These are phyloP conservation scores for Pisolithus tinctorius DNA, from an alignment of 768 basidiomycete species.

Conservation along the genomic window DNA sequence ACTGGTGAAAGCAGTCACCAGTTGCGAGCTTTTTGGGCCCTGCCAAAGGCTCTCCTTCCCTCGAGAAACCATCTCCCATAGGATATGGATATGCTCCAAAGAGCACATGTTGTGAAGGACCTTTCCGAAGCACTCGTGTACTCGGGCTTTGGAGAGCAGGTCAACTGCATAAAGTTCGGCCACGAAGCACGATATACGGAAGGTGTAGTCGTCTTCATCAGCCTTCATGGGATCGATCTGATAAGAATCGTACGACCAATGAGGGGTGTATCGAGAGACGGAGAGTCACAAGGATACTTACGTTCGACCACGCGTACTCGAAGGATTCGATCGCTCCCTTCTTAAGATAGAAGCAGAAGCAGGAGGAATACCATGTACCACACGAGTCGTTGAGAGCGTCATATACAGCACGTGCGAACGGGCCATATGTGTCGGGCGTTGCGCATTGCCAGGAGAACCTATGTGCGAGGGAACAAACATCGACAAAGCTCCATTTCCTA, in stretches of 20 bases:
- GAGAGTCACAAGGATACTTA: conserved; percentile 7
- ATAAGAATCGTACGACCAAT: conserved; percentile 11
- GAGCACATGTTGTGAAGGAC: conserved; percentile 18
- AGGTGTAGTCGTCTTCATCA: conserved; percentile 16
- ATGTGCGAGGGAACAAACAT: conserved; percentile 20
- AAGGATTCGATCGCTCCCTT: conserved; percentile 19
- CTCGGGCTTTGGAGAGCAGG: conserved; percentile 8
- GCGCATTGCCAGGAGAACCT: conserved; percentile 22
- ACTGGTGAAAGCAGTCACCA: conserved; percentile 1
- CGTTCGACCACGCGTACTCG: conserved; percentile 20
- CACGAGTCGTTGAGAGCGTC: conserved; percentile 8
- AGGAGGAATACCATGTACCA: conserved; percentile 16
- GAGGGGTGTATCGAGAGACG: background rate
- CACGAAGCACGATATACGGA: conserved; percentile 18
- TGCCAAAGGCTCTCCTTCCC: conserved; percentile 21
- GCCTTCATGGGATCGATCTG: conserved; percentile 8
- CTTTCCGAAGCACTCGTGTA: conserved; percentile 17
- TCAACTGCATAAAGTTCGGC: conserved; percentile 21
- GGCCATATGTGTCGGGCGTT: conserved; percentile 4
- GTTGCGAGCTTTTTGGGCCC: conserved; percentile 1
- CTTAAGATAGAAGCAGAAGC: conserved; percentile 21
- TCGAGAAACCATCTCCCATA: conserved; percentile 14
- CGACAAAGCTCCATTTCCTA: background rate
- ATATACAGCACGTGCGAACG: conserved; percentile 20
- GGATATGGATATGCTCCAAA: conserved; percentile 22